These are phyloP conservation scores for Aspergillus baeticus DNA, from an alignment of 495 filamentous ascomycete genomes.

Conservation along the genomic window DNA sequence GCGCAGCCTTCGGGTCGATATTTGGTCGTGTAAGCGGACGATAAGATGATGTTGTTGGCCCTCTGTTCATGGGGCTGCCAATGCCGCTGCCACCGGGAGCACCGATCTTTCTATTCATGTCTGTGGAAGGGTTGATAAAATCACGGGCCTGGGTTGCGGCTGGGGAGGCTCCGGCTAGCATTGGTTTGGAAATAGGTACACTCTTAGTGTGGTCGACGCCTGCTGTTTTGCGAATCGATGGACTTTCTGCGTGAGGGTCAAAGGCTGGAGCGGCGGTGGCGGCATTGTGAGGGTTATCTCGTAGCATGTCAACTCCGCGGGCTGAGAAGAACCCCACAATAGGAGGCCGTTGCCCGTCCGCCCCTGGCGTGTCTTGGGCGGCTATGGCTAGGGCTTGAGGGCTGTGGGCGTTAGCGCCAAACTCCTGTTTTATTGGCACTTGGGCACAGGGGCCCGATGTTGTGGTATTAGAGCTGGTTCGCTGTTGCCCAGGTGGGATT, in stretches of 20 bases:
- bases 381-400: conserved; percentile 29
- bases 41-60: conserved; percentile 41
- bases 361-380: conserved; percentile 21
- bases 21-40: conserved; percentile 45
- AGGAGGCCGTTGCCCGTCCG: conserved; percentile 15
- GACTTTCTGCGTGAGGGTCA: conserved; percentile 79
- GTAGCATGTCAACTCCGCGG: conserved; percentile 57
- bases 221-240: conserved; percentile 83
- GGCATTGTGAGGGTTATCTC: conserved; percentile 41
- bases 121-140: conserved; percentile 69
- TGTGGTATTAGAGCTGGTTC: conserved; percentile 7
- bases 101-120: conserved; percentile 69
- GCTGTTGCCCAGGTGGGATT: conserved; percentile 22
- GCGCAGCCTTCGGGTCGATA: conserved; percentile 26
- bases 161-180: conserved; percentile 29
- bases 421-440: conserved; percentile 29
- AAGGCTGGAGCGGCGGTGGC: conserved; percentile 57
- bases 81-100: conserved; percentile 54
- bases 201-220: conserved; percentile 81
- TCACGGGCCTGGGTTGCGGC: conserved; percentile 37
- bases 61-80: conserved; percentile 38
- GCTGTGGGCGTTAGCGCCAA: conserved; percentile 21
- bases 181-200: conserved; percentile 58
- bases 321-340: conserved; percentile 75
- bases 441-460: conserved; percentile 18